Evolutionary conservation across 257 asterid species (phyloP).

Genomic region (Rubia yunnanensis): DNA sequence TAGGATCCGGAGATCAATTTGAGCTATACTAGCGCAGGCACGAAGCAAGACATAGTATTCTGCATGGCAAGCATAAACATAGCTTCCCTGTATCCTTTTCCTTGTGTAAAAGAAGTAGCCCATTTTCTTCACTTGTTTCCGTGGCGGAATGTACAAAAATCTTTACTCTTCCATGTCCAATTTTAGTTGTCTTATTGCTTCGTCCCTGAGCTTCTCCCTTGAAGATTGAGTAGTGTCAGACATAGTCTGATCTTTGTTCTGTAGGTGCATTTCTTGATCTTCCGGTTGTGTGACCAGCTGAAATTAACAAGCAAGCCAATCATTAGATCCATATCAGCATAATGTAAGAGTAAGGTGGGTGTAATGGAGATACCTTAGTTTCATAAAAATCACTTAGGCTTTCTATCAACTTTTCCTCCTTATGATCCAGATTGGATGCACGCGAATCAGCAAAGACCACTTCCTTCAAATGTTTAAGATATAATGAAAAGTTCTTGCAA

Average conservation of each 20-base stretch:
- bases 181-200: constrained; percentile 46
- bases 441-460: constrained; percentile 54
- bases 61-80: constrained; percentile 59
- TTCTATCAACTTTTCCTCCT: constrained; percentile 37
- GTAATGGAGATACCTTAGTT: constrained; percentile 36
- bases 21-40: constrained; percentile 63
- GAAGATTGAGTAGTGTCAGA: constrained; percentile 8
- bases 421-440: constrained; percentile 39
- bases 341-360: not conserved
- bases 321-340: not conserved
- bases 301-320: constrained; percentile 7
- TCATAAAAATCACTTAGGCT: constrained; percentile 52
- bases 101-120: constrained; percentile 43
- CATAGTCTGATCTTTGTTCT: constrained; percentile 13
- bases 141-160: constrained; percentile 57
- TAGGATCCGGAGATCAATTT: constrained; percentile 58
- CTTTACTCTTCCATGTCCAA: constrained; percentile 56
- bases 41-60: constrained; percentile 73
- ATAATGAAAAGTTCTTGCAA: constrained; percentile 41
- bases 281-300: constrained; percentile 28
- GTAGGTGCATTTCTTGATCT: not conserved
- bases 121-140: constrained; percentile 25
- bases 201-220: constrained; percentile 19
- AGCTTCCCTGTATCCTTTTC: constrained; percentile 39
- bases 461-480: constrained; percentile 60